phyloP scores from a whole-genome alignment of 2,329 filamentous ascomycete species.

The Chrysosporium keratinophilum region DNA sequence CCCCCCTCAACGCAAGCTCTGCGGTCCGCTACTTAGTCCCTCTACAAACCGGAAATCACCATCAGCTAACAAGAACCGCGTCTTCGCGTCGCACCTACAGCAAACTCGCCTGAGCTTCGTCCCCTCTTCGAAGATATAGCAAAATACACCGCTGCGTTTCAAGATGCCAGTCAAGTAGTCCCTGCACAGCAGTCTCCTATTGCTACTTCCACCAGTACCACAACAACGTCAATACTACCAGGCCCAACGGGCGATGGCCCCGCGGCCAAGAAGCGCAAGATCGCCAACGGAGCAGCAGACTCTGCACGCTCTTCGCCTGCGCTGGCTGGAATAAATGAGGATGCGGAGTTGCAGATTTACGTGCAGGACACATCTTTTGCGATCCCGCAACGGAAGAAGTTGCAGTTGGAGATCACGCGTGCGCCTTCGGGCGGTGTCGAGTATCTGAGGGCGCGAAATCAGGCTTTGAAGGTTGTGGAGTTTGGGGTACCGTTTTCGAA shows the following conservation, averaged over 20 bases:
- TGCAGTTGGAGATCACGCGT: constrained; percentile 48
- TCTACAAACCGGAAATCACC: background rate
- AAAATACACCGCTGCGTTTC: constrained; percentile 34
- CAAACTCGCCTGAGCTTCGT: constrained; percentile 31
- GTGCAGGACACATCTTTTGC: constrained; percentile 51
- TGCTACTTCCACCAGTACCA: too few species aligned
- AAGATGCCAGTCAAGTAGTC: constrained; percentile 17
- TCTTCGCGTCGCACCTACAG: background rate
- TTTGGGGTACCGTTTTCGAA: constrained; percentile 43
- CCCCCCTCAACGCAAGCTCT: background rate
- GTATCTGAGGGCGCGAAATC: constrained; percentile 42
- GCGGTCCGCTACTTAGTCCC: background rate
- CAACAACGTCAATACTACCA: constrained; percentile 10
- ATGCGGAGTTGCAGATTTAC: constrained; percentile 34
- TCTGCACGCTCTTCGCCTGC: constrained; percentile 18
- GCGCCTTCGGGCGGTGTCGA: constrained; percentile 13
- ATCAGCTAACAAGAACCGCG: constrained; percentile 1
- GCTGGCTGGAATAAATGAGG: constrained; percentile 26
- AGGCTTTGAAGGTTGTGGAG: constrained; percentile 44
- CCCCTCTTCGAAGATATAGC: constrained; percentile 43
- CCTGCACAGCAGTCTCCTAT: background rate
- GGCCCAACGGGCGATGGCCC: constrained; percentile 25
- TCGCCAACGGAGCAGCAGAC: constrained; percentile 32
- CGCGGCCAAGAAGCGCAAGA: constrained; percentile 42
- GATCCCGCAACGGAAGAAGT: constrained; percentile 54